Base-by-base conservation (phyloP, 371 early-diverging fungal genomes). In the Smittium culicis region DNA sequence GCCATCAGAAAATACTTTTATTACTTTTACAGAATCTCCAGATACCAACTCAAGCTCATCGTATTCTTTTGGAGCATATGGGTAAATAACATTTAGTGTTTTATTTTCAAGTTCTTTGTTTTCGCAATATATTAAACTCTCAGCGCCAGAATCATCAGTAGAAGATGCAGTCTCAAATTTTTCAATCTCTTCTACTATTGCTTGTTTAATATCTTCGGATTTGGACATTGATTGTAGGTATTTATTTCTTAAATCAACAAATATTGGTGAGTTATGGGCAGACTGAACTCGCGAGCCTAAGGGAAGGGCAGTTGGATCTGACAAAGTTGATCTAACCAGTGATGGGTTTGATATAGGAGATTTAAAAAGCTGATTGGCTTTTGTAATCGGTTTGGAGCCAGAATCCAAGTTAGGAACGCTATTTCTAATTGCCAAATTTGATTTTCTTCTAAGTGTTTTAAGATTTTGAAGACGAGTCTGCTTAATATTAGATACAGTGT, bases 1-100 rank as follows among this genome's bases (percentile, higher is more conserved):
- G 1, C 63, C 63, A 63, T 63, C 63, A 63, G 63, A 63, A 33
- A 63, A 63, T 63, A 63, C 34, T 35, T 63, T 63, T 2, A 63
- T 63, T 31, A 63, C 35, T n/a, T 32, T 25, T 2, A 63, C n/a
- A 30, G 5, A 17, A 33, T 63, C 63, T 20, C 63, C 63, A 25
- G 32, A 20, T 63, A 30, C 32, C 31, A 63, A 32, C 14, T 25
- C 25, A 1, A 63, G 34, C 63, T 63, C 63, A 33, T 63, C 63
- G n/a, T 63, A 63, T n/a, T 63, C 63, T n/a, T 63, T 63, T 31
- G 63, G 63, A n/a, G 28, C 2, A 33, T 63, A 63, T 5, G 31
- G 34, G n/a, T 63, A 33, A 3, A 63, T 11, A 5, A 33, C 63
- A 35, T 25, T 32, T 16, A 59, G 5, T 32, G 32, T n/a, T 14